Conservation (phyloP, 306 rosid species). For the Pterocarpus macrocarpus region DNA sequence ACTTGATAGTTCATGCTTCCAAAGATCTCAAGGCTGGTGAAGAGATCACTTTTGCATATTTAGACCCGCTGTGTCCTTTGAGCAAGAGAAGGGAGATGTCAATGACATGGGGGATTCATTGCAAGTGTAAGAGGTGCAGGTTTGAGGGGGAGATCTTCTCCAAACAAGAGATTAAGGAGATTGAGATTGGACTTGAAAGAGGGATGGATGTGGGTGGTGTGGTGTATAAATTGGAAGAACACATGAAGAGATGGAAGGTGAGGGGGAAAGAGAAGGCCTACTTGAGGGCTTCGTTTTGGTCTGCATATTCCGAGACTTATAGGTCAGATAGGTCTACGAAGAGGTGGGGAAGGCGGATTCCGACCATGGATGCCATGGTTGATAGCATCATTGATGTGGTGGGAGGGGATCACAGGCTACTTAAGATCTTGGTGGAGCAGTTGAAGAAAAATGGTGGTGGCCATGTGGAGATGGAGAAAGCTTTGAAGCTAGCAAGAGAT, state of each 20-base stretch:
- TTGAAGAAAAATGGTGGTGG: constrained; percentile 60
- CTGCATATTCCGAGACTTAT: constrained; percentile 59
- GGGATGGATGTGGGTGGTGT: constrained; percentile 69
- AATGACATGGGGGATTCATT: constrained; percentile 77
- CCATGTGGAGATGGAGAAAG: constrained; percentile 61
- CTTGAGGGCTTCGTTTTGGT: constrained; percentile 85
- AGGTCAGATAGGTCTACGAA: constrained; percentile 67
- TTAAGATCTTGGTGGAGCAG: constrained; percentile 62
- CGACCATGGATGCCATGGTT: constrained; percentile 53
- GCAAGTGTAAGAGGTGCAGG: constrained; percentile 80
- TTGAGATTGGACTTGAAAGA: constrained; percentile 75
- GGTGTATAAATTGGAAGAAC: constrained; percentile 75
- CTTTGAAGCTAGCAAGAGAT: constrained; percentile 72
- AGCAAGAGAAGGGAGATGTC: constrained; percentile 69
- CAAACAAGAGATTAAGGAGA: constrained; percentile 67
- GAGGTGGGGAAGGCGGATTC: constrained; percentile 84
- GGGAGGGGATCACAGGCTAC: constrained; percentile 83
- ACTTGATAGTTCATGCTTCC: constrained; percentile 77
- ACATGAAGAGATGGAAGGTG: constrained; percentile 75
- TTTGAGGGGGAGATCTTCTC: constrained; percentile 65
- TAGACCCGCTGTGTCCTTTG: constrained; percentile 62
- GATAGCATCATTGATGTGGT: constrained; percentile 68
- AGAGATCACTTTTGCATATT: constrained; percentile 80
- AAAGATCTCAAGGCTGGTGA: constrained; percentile 86
- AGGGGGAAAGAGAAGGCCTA: constrained; percentile 76